phyloP scores from a whole-genome alignment of 1,284 basidiomycete genomes.

The Leccinum subspadiceum region DNA sequence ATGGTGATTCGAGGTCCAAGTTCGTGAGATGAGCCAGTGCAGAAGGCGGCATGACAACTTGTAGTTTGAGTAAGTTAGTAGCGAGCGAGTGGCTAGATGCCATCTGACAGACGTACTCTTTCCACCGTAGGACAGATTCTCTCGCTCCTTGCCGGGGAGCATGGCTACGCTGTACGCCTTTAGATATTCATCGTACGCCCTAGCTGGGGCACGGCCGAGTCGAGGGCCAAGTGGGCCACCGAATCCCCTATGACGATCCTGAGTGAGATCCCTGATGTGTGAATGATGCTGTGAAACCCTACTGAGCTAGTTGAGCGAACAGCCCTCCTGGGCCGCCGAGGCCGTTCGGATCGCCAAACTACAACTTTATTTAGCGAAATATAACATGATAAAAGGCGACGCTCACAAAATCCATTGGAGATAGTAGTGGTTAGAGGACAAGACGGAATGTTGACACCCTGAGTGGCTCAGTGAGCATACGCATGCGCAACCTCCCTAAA shows the following conservation, averaged over 20 bases:
- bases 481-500: constrained; percentile 31
- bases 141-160: constrained; percentile 77
- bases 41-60: constrained; percentile 97
- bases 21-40: constrained; percentile 86
- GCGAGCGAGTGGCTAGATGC: not conserved
- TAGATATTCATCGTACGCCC: constrained; percentile 77
- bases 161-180: constrained; percentile 86
- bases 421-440: constrained; percentile 21
- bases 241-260: constrained; percentile 45
- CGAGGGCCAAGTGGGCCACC: constrained; percentile 47
- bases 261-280: constrained; percentile 11
- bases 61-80: constrained; percentile 5
- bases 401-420: constrained; percentile 63
- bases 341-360: constrained; percentile 56
- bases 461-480: constrained; percentile 19
- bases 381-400: not conserved
- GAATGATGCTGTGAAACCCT: constrained; percentile 7
- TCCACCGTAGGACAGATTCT: constrained; percentile 92
- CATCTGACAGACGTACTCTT: constrained; percentile 74
- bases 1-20: constrained; percentile 89
- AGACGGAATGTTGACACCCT: constrained; percentile 7
- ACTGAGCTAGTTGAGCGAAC: constrained; percentile 65
- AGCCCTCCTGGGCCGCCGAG: constrained; percentile 48
- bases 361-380: constrained; percentile 17
- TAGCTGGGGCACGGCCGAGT: constrained; percentile 51